phyloP scores from a whole-genome alignment of 768 basidiomycete species.

The Lentinula lateritia region DNA sequence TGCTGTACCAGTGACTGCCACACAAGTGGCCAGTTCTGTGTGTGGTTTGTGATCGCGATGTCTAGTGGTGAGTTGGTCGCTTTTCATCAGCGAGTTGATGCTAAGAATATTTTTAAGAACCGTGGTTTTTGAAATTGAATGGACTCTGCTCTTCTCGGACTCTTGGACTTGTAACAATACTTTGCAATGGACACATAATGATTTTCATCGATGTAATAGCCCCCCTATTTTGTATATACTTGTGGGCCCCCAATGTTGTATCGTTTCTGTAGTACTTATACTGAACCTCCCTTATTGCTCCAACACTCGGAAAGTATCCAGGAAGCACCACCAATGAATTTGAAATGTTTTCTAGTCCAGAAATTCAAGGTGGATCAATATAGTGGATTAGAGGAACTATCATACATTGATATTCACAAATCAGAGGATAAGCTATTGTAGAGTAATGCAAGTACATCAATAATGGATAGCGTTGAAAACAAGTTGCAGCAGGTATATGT shows the following conservation, averaged over 20 bases:
- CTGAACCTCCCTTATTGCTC: no score
- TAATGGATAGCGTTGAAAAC: background rate
- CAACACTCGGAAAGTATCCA: no score
- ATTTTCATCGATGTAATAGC: no score
- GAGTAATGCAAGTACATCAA: background rate
- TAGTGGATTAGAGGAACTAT: background rate
- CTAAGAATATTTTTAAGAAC: background rate
- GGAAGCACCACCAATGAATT: no score
- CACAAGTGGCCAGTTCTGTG: constrained; percentile 6
- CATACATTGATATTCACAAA: background rate
- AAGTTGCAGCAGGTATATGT: background rate
- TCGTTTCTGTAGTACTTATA: no score
- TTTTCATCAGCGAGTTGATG: background rate
- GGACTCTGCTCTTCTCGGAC: background rate
- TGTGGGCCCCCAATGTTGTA: no score
- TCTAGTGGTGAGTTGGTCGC: background rate
- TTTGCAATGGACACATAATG: no score
- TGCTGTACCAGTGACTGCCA: constrained; percentile 5
- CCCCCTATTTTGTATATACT: no score
- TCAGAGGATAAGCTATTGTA: background rate
- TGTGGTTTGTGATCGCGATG: constrained; percentile 1
- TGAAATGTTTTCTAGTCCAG: no score
- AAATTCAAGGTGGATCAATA: background rate
- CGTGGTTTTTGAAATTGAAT: background rate
- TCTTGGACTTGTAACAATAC: background rate